Base-by-base conservation (phyloP, 2,329 filamentous ascomycete species). In the Trichoderma afroharzianum region DNA sequence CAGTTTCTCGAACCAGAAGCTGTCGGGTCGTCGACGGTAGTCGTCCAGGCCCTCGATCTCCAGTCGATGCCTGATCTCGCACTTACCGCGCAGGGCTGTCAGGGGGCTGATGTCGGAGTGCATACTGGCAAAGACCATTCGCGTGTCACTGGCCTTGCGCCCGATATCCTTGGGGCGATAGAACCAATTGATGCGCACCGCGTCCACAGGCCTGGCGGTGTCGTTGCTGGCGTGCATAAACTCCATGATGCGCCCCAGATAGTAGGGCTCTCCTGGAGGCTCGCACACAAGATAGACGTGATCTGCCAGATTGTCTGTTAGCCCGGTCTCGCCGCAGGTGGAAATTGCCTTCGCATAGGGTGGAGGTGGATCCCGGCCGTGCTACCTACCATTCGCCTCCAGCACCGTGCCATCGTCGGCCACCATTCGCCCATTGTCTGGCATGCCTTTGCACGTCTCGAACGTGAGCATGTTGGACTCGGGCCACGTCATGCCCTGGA, bases 181-280 rank as follows among this genome's bases (percentile, higher is more conserved):
- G 82, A 95, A 98, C 96, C 96, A 99, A 83, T 99, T 99, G 79
- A 98, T 93, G 76, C 95, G 92, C 77, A 99, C 83, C 55, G 93
- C 90, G 79, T 98, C 95, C 74, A 99, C 90, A 1, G 92, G 91
- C 72, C 90, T 88, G 69, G 86, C 87, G 43, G 85, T 83, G 80
- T 95, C 89, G 78, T 95, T 94, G 77, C 95, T 90, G 78, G 87
- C 84, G 78, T 97, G 94, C 77, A 98, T 85, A 80, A 98, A 98
- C 81, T 99, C 95, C 96, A 99, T 99, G 81, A 99, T 96, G 76
- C 96, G 93, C 74, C 93, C 96, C 75, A 99, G 86, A 81, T 99
- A 99, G 84, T 99, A 99, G 70, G 96, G 96, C 83, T 99, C 96
- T 68, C 96, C 96, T 18, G 96, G 96, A 64, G 96, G 96, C 82